Evolutionary conservation across 2,329 filamentous ascomycete species (phyloP).

Genomic region (Escovopsis sp.): DNA sequence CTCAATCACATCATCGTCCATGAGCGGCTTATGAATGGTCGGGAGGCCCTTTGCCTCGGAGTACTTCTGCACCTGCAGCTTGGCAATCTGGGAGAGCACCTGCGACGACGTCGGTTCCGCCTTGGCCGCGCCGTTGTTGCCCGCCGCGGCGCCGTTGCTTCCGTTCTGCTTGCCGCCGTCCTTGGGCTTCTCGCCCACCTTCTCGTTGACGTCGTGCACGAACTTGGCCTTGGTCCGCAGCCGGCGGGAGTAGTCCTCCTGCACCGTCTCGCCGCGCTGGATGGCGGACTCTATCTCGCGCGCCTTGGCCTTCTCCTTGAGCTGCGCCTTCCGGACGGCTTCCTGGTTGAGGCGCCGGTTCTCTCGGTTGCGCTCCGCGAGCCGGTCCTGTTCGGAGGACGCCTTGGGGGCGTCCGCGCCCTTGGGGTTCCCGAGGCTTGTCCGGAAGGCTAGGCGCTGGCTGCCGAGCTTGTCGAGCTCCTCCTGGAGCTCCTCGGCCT

Average conservation of each 20-base stretch:
- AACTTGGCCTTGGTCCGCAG: conserved; percentile 55
- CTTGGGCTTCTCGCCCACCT: conserved; percentile 28
- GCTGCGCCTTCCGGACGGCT: conserved; percentile 76
- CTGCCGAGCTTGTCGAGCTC: conserved; percentile 49
- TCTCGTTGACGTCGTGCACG: conserved; percentile 46
- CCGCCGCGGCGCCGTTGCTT: conserved; percentile 34
- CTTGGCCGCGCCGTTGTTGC: conserved; percentile 31
- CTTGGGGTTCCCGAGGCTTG: conserved; percentile 41
- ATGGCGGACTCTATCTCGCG: conserved; percentile 46
- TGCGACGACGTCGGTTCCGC: conserved; percentile 25
- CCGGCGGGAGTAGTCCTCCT: conserved; percentile 45
- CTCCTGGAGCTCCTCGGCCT: conserved; percentile 38
- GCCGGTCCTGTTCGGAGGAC: conserved; percentile 60
- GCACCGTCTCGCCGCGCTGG: conserved; percentile 46
- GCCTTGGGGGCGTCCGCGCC: conserved; percentile 32
- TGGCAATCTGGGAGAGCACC: conserved; percentile 37
- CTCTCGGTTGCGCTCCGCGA: conserved; percentile 69
- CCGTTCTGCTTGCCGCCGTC: conserved; percentile 17
- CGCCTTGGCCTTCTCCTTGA: conserved; percentile 58
- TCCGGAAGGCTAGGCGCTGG: conserved; percentile 61
- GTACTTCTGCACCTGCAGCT: conserved; percentile 36
- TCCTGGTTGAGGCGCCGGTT: conserved; percentile 80
- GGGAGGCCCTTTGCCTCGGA: conserved; percentile 45
- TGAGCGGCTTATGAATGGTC: conserved; percentile 62
- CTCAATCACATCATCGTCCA: conserved; percentile 88